Base-by-base conservation (phyloP, 805 yeast genomes). In the Scheffersomyces ergatensis region DNA sequence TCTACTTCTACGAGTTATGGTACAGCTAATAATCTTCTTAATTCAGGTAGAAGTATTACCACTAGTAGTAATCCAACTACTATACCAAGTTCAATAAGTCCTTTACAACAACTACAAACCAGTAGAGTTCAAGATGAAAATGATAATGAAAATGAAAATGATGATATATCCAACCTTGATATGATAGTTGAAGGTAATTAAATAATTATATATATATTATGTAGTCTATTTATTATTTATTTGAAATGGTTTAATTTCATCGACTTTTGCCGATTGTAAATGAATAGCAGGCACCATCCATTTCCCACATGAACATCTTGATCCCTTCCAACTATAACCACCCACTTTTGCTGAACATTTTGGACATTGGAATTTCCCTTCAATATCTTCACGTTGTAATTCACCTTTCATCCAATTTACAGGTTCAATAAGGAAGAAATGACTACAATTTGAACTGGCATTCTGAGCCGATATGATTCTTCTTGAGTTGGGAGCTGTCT, bases 221-320 rank as follows among this genome's bases (percentile, higher is more conserved):
- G 7, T 21, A 37, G 65, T 61, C 39, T 55, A 59, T 30, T 54
- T 55, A 3, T 49, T 54, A n/a, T 43, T 50, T 29, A 44, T 37
- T 41, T 27, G 27, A n/a, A 14, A 14, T 7, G 5, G 5, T 29
- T 50, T 60, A 38, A 81, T 70, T 44, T 79, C 78, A 57, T 92
- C 97, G 4, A 88, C 92, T 58, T 87, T 86, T 5, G 89, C 84
- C 21, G 82, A 70, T 59, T 83, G 89, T 40, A 93, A 62, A 58
- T 86, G 88, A 44, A 93, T 75, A 1, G 95, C 95, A 0, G 99
- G 99, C 8, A 88, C 77, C 73, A 92, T 83, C 99, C 99, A 93
- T 52, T 79, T 80, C 2, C 97, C 97, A 62, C 99, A 93, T 43
- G 93, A 80, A 61, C 99, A 93, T 52, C 95, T 70, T 2, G 92